Evolutionary conservation across 495 filamentous ascomycete genomes (phyloP), one percentile per base, ranked within the genome.

Genomic region (Glarea lozoyensis): DNA sequence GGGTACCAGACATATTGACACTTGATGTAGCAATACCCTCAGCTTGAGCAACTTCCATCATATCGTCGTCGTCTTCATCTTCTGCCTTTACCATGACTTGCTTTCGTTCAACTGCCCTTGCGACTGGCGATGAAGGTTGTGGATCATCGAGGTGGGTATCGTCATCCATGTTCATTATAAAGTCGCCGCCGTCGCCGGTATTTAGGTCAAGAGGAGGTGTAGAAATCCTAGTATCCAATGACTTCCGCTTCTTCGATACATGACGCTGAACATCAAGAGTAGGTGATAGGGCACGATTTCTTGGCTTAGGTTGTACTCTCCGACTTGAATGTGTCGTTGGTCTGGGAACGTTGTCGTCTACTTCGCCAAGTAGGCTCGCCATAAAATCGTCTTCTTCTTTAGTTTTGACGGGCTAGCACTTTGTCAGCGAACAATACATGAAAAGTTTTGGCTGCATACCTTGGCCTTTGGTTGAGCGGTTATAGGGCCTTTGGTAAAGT

Each of bases 301-400:
- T 89, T 38, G 79, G 79, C 46, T 86, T 75, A 43, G 84, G 74
- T 43, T 81, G 78, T 6, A 79, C 81, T 55, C 84, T 61, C 51
- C 80, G 84, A 53, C 69, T 70, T 16, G 79, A 62, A 23, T 72
- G 71, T 5, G 66, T 60, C 15, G 63, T 57, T 6, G 74, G 71
- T 23, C 71, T 71, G n/a, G 78, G 73, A 20, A 83, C 65, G 53
- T 94, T 93, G 40, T 73, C 76, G 60, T 97, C 86, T 30, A 98
- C 84, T 62, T 97, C 86, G 47, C 80, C 87, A 3, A 98, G 75
- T 4, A 98, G 71, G 53, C 82, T 79, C 2, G 73, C 75, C 64
- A 98, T 74, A 58, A 95, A 97, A 43, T 78, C 81, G 46, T 84
- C 81, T 52, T 96, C 88, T 40, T 89, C 88, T 50, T 84, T 82